Percentiles rank a stretch among this genome's conserved stretches.
These are phyloP conservation scores for Aspergillus olivimuriae DNA, from an alignment of 495 filamentous ascomycete genomes.

Conservation along the genomic window DNA sequence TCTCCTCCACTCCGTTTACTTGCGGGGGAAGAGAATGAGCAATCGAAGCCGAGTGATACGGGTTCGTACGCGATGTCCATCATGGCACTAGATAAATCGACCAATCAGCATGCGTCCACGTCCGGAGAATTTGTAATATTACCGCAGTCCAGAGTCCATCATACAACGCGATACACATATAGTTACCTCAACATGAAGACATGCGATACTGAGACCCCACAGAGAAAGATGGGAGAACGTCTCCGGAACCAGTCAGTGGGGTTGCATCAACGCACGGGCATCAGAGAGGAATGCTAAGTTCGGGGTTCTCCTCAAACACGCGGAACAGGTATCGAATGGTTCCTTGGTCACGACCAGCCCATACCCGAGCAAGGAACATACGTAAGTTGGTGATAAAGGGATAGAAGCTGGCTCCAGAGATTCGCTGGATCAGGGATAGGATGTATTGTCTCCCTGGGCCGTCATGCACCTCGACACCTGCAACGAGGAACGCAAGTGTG, in stretches of 20 bases:
- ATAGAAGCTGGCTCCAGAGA: constrained; percentile 5
- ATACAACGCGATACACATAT: neutral
- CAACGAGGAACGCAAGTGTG: constrained; percentile 3
- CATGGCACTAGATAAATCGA: neutral
- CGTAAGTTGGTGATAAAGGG: constrained; percentile 7
- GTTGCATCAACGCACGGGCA: no score
- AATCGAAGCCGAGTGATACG: neutral
- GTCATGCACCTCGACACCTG: constrained; percentile 5
- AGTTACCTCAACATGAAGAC: neutral
- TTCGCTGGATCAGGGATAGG: constrained; percentile 3
- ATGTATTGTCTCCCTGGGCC: neutral
- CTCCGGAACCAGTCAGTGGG: no score
- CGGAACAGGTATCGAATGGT: constrained; percentile 6
- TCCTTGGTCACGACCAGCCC: constrained; percentile 6
- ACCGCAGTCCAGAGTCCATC: neutral
- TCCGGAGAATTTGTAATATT: neutral
- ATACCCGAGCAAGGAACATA: constrained; percentile 7
- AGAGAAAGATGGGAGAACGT: no score
- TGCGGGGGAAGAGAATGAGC: neutral
- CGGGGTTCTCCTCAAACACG: constrained; percentile 5
- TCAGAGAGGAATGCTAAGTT: constrained; percentile 7
- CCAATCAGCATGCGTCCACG: neutral
- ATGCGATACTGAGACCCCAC: neutral
- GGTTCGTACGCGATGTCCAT: neutral
- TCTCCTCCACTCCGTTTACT: neutral